Percentiles rank a stretch among this genome's conserved stretches.
Conservation (phyloP, 495 filamentous ascomycete genomes). For the Margaritispora aquatica region DNA sequence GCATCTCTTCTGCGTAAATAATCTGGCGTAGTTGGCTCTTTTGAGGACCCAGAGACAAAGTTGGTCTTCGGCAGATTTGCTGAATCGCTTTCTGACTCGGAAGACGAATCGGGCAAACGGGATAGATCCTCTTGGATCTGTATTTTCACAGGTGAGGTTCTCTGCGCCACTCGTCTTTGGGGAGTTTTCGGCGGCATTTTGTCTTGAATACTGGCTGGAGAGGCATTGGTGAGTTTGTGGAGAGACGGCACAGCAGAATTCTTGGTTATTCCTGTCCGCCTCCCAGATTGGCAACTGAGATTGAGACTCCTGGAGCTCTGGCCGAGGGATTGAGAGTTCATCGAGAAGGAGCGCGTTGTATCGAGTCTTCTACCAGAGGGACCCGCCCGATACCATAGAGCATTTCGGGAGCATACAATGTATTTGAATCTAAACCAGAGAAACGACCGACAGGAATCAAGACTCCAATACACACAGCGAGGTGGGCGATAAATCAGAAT, state of each 20-base stretch:
- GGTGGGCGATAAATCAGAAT: too few relatives aligned
- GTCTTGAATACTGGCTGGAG: neutral
- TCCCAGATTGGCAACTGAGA: neutral
- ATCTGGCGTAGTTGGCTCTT: neutral
- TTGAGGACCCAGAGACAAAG: neutral
- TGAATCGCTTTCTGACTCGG: slow-evolving; percentile 2
- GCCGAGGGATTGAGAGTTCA: neutral
- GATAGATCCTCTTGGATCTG: slow-evolving; percentile 2
- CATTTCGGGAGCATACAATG: neutral
- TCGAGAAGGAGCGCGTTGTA: slow-evolving; percentile 6
- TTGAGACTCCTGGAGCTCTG: neutral
- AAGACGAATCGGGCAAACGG: slow-evolving; percentile 10
- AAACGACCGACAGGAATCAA: too few relatives aligned
- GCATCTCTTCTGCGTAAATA: neutral
- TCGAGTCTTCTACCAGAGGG: neutral
- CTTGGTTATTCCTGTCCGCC: slow-evolving; percentile 3
- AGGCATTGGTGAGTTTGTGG: slow-evolving; percentile 1
- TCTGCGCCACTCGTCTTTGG: neutral
- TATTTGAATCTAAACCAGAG: neutral
- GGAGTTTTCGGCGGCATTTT: slow-evolving; percentile 2
- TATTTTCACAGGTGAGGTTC: neutral
- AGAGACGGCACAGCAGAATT: neutral
- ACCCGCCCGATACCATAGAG: neutral
- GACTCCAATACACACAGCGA: too few relatives aligned
- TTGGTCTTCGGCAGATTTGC: neutral